phyloP scores from a whole-genome alignment of 345 rosid species.

The Psidium guajava region DNA sequence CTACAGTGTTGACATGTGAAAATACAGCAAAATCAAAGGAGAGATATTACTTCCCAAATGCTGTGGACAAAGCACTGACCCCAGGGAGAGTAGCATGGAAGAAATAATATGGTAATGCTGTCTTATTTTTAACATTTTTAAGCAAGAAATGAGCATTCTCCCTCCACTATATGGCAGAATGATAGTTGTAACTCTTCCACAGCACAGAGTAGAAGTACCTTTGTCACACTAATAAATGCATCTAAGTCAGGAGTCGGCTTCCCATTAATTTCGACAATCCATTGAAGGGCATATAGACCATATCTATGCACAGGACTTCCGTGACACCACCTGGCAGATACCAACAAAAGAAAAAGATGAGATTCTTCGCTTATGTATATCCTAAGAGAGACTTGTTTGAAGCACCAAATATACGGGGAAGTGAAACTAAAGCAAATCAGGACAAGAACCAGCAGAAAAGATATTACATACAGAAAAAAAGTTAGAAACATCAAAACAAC shows the following conservation, averaged over 20 bases:
- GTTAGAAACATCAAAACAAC: not conserved
- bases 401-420: not conserved
- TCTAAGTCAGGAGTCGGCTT: conserved; percentile 75
- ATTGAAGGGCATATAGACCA: conserved; percentile 76
- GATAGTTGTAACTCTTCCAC: not conserved
- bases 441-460: not conserved
- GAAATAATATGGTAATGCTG: not conserved
- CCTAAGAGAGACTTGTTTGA: not conserved
- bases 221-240: conserved; percentile 53
- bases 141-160: not conserved
- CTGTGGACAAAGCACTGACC: not conserved
- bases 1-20: not conserved
- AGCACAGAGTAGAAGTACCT: conserved; percentile 33
- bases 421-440: not conserved
- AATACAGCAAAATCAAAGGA: not conserved
- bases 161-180: not conserved
- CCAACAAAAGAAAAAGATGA: not conserved
- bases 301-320: conserved; percentile 92
- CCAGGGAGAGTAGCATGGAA: not conserved
- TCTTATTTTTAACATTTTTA: not conserved
- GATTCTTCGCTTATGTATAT: not conserved
- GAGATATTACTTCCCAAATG: not conserved
- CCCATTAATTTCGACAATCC: conserved; percentile 95
- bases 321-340: conserved; percentile 60
- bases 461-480: not conserved